A percentile compares a stretch with the other conserved stretches of the same genome.
Conservation (phyloP, 2,329 filamentous ascomycete genomes). For the Colletotrichum sp. region DNA sequence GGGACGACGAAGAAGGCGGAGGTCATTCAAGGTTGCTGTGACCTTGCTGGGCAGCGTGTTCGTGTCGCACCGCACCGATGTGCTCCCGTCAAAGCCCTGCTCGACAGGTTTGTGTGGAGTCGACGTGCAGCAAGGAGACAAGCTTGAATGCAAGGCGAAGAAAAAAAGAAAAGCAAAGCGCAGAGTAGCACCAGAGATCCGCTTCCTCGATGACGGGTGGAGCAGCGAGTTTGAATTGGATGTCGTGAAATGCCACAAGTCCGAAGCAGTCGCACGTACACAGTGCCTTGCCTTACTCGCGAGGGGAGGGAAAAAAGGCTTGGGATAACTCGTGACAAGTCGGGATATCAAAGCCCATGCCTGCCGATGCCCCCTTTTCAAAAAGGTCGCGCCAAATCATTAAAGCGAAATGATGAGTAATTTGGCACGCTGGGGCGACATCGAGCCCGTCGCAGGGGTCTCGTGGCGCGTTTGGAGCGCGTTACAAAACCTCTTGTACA, state of each 20-base stretch:
- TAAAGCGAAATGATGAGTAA: constrained; percentile 12
- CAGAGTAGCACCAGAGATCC: not conserved
- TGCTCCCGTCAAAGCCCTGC: not conserved
- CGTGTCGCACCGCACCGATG: not conserved
- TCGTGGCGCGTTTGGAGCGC: not conserved
- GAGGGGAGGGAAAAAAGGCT: not conserved
- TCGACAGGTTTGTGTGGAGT: not conserved
- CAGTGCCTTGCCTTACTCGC: not conserved
- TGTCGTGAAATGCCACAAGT: not conserved
- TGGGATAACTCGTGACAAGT: not conserved
- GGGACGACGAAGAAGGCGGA: not conserved
- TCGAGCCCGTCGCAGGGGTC: not conserved
- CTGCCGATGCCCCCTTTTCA: not conserved
- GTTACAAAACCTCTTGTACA: not conserved
- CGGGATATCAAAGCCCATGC: not conserved
- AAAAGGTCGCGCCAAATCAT: constrained; percentile 1
- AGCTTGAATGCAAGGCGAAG: not conserved
- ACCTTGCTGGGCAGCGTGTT: not conserved
- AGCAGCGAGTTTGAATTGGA: not conserved
- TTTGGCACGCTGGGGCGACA: not conserved
- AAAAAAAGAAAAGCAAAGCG: not conserved
- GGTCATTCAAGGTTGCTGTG: not conserved
- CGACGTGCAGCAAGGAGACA: not conserved
- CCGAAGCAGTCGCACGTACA: not conserved
- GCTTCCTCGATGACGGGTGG: not conserved